phyloP scores from a whole-genome alignment of 2,329 filamentous ascomycete genomes.

The Passalora sequoiae region DNA sequence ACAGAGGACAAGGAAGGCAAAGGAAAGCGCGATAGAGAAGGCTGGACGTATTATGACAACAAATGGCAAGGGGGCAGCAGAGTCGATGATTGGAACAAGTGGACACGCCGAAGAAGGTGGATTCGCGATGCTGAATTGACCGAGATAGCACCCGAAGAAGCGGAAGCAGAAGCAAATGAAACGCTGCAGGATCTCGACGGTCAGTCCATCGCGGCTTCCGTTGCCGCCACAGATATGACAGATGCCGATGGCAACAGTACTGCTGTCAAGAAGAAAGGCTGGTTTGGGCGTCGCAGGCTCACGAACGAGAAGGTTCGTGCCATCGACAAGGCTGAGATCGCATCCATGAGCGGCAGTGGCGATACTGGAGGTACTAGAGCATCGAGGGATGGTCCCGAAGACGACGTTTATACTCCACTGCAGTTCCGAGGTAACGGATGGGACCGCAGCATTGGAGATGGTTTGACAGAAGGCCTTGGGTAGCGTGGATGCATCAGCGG shows the following conservation, averaged over 20 bases:
- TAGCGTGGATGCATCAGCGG: conserved; percentile 37
- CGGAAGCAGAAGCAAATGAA: conserved; percentile 8
- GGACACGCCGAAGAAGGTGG: conserved; percentile 92
- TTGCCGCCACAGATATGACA: conserved; percentile 11
- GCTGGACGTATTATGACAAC: conserved; percentile 98
- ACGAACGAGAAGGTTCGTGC: conserved; percentile 16
- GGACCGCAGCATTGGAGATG: conserved; percentile 77
- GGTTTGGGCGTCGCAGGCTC: conserved; percentile 23
- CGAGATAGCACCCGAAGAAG: conserved; percentile 49
- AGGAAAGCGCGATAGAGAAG: conserved; percentile 54
- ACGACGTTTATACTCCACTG: conserved; percentile 48
- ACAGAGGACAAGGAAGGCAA: conserved; percentile 40
- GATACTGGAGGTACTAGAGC: conserved; percentile 27
- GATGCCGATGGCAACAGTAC: conserved; percentile 19
- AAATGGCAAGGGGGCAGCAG: conserved; percentile 92
- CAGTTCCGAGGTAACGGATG: conserved; percentile 48
- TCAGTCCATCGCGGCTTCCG: conserved; percentile 13
- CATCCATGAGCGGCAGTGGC: conserved; percentile 20
- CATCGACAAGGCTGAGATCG: conserved; percentile 23
- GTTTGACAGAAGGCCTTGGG: conserved; percentile 77
- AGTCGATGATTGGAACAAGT: conserved; percentile 89
- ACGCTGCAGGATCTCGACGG: conserved; percentile 6
- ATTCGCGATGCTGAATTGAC: conserved; percentile 93
- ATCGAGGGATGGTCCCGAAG: conserved; percentile 34
- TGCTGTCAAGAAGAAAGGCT: conserved; percentile 25